Evolutionary conservation across 257 asterid species (phyloP), one percentile per base, ranked within the genome.

Genomic region (Solanum etuberosum): DNA sequence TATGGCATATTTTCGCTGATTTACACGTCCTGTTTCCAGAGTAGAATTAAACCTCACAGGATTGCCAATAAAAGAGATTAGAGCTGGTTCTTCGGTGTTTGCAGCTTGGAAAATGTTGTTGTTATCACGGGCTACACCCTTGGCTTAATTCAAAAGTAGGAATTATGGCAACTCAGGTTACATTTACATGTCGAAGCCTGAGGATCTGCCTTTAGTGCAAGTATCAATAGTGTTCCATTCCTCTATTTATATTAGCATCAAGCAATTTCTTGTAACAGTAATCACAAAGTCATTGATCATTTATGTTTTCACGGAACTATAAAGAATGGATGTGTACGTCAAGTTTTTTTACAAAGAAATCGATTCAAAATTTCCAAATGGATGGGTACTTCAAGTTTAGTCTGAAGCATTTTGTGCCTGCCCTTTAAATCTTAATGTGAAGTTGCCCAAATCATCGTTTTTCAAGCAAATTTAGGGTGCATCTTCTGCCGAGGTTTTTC

Each of bases 1-100:
- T 76, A 97, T 97, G 99, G 94, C 99, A 16, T 92, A 93, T 90
- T 97, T 93, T 90, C 96, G 98, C 10, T 97, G 93, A 93, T 48
- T 86, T 89, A 34, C 31, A 84, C 9, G 0, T 85, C 72, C 70
- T 40, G 35, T 85, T 87, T 89, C 89, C 88, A 88, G 87, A 80
- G 65, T 43, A 15, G 65, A 46, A 80, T 46, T 29, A 18, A 15
- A 29, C 67, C 27, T 80, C 29, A 18, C 35, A 27, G 40, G 68
- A 38, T 76, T 76, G 59, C 48, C 83, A 38, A 38, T 76, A 76
- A 76, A 76, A 38, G 57, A 38, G 57, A 76, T 13, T 18, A 38
- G 57, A 38, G 83, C 34, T 76, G 83, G 23, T 38, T 46, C 25
- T 80, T 80, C 20, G 5, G 67, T 80, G 35, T 46, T 29, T 15